Evolutionary conservation across 169 alveolate species (phyloP).

Genomic region (Amoebophrya sp.): DNA sequence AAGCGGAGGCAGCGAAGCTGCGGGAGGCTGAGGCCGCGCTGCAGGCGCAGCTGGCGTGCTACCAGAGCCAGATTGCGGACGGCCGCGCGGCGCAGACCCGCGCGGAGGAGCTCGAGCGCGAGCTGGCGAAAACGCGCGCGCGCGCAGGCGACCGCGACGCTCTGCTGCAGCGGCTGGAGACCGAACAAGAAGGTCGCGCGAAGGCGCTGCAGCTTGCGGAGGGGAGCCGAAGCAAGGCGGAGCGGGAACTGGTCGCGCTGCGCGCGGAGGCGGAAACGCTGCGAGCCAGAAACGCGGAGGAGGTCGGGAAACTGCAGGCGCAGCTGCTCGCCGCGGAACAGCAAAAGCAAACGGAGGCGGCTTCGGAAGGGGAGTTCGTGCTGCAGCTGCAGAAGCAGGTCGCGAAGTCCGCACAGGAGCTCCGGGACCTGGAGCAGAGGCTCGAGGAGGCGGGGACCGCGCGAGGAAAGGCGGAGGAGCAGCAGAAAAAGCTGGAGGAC

Average conservation of each 20-base stretch:
- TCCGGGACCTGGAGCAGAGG: background rate
- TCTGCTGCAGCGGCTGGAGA: too few relatives aligned
- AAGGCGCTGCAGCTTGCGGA: too few relatives aligned
- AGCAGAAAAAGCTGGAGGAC: background rate
- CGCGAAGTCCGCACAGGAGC: background rate
- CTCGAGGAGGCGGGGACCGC: too few relatives aligned
- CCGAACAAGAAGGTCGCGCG: too few relatives aligned
- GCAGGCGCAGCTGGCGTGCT: background rate
- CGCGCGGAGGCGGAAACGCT: too few relatives aligned
- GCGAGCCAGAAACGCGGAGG: background rate
- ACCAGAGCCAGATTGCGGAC: background rate
- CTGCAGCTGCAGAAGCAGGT: background rate
- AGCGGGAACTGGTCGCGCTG: too few relatives aligned
- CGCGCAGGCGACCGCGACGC: background rate
- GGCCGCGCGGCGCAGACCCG: background rate
- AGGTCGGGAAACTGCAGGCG: background rate
- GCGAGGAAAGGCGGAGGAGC: background rate
- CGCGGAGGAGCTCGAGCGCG: background rate
- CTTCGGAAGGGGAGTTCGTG: background rate
- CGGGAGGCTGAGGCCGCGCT: background rate
- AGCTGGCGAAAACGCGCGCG: background rate
- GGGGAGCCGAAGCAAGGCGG: too few relatives aligned
- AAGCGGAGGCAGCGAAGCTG: too few relatives aligned
- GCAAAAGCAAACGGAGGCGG: background rate
- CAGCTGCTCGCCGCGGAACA: background rate